These are phyloP conservation scores for Boletus pseudopeckii DNA, from an alignment of 768 basidiomycete genomes.

Conservation along the genomic window DNA sequence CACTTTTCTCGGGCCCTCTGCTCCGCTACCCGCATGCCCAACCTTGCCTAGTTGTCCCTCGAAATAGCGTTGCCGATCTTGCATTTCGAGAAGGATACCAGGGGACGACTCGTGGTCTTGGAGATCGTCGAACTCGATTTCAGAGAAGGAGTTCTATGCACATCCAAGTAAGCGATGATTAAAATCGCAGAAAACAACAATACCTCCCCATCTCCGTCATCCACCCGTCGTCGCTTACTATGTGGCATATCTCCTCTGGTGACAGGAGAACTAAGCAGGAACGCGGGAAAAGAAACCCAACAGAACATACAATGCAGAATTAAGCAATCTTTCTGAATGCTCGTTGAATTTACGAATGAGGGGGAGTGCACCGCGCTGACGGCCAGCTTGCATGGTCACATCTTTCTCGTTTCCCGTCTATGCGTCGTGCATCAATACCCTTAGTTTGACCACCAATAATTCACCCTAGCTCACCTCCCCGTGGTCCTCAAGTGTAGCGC, in stretches of 20 bases:
- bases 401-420: constrained; percentile 90
- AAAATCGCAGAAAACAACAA: constrained; percentile 1
- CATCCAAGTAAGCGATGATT: background rate
- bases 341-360: constrained; percentile 97
- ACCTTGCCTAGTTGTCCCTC: constrained; percentile 54
- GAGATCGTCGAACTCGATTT: constrained; percentile 86
- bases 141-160: constrained; percentile 37
- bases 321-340: constrained; percentile 86
- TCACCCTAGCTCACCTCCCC: constrained; percentile 54
- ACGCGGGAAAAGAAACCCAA: constrained; percentile 1
- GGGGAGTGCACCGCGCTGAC: constrained; percentile 82
- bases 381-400: constrained; percentile 93
- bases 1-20: constrained; percentile 21
- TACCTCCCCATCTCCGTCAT: constrained; percentile 44
- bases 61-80: constrained; percentile 79
- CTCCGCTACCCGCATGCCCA: constrained; percentile 2
- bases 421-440: background rate
- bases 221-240: constrained; percentile 57
- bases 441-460: background rate
- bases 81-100: constrained; percentile 84
- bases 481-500: constrained; percentile 89
- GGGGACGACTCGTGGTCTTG: constrained; percentile 60
- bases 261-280: background rate
- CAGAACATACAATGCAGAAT: constrained; percentile 64
- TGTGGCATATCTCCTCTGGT: constrained; percentile 54